Conservation (phyloP, 495 filamentous ascomycete species). For the Hamigera avellanea region DNA sequence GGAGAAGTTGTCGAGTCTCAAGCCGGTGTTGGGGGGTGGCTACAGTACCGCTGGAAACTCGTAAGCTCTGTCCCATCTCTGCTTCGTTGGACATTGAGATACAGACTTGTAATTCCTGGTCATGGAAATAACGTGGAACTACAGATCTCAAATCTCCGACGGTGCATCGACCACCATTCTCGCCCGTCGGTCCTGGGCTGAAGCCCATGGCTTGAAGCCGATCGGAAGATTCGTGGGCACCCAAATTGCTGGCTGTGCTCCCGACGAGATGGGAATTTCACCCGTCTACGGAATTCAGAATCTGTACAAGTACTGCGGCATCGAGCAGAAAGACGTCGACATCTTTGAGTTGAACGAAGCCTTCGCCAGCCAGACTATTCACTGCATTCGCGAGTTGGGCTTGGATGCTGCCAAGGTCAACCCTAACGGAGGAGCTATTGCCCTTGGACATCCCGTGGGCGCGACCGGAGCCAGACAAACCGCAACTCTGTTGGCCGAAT, state of each 20-base stretch:
- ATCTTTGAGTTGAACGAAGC: slow-evolving; percentile 98
- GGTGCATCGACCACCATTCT: slow-evolving; percentile 73
- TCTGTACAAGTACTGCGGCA: slow-evolving; percentile 51
- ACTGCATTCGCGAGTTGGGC: slow-evolving; percentile 66
- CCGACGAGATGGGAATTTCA: slow-evolving; percentile 91
- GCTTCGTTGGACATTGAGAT: no score
- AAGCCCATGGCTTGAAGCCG: slow-evolving; percentile 52
- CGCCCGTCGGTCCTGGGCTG: slow-evolving; percentile 72
- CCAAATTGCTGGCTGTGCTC: slow-evolving; percentile 60
- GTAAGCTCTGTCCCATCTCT: no score
- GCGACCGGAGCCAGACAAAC: slow-evolving; percentile 80
- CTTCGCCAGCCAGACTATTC: slow-evolving; percentile 79
- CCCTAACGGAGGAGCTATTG: slow-evolving; percentile 88
- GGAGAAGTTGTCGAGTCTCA: slow-evolving; percentile 63
- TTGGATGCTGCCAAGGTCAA: slow-evolving; percentile 62
- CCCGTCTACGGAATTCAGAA: slow-evolving; percentile 79
- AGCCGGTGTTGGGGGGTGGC: slow-evolving; percentile 75
- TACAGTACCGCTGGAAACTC: slow-evolving; percentile 77
- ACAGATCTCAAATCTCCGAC: slow-evolving; percentile 74
- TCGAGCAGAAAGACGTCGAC: slow-evolving; percentile 56
- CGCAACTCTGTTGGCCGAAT: slow-evolving; percentile 59
- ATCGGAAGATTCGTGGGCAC: slow-evolving; percentile 71
- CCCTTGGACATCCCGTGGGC: slow-evolving; percentile 38
- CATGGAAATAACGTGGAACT: no score
- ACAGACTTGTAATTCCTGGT: no score